Percentiles rank a stretch among this genome's conserved stretches.
Evolutionary conservation across 371 early-diverging fungal genomes (phyloP).

Genomic region (Zychaea mexicana): DNA sequence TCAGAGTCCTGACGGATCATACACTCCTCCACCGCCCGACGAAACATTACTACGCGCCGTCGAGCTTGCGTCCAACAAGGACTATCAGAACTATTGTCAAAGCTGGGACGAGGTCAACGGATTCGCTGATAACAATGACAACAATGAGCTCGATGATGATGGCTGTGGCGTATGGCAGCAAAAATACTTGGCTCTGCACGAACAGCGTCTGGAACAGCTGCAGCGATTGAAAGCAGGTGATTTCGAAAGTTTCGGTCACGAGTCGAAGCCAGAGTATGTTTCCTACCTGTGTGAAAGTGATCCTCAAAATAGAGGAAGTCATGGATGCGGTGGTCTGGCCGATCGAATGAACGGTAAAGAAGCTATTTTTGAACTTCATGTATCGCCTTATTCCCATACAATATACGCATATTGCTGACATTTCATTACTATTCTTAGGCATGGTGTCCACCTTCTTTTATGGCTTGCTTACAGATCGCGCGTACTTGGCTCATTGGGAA

Average conservation of each 20-base stretch:
- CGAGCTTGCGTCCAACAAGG: slow-evolving; percentile 24
- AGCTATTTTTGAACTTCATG: neutral
- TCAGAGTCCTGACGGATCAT: slow-evolving; percentile 33
- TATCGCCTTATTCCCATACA: no score
- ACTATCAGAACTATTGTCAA: slow-evolving; percentile 41
- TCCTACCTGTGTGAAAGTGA: slow-evolving; percentile 48
- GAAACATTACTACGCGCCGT: slow-evolving; percentile 33
- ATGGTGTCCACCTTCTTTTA: slow-evolving; percentile 55
- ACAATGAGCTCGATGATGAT: slow-evolving; percentile 27
- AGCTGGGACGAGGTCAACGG: slow-evolving; percentile 26
- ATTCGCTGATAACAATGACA: slow-evolving; percentile 23
- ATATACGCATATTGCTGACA: neutral
- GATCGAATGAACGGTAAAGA: slow-evolving; percentile 50
- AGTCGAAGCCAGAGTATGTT: slow-evolving; percentile 34
- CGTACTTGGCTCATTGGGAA: slow-evolving; percentile 43
- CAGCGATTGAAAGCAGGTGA: slow-evolving; percentile 32
- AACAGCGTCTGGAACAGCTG: slow-evolving; percentile 32
- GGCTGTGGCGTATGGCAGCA: slow-evolving; percentile 55
- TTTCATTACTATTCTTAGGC: slow-evolving; percentile 23
- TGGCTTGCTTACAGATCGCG: slow-evolving; percentile 45
- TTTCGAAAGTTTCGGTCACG: slow-evolving; percentile 21
- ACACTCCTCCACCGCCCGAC: slow-evolving; percentile 50
- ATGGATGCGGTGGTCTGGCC: slow-evolving; percentile 53
- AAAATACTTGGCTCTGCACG: slow-evolving; percentile 34
- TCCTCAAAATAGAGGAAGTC: slow-evolving; percentile 32